phyloP scores from a whole-genome alignment of 257 asterid genomes.

The Fraxinus pennsylvanica region DNA sequence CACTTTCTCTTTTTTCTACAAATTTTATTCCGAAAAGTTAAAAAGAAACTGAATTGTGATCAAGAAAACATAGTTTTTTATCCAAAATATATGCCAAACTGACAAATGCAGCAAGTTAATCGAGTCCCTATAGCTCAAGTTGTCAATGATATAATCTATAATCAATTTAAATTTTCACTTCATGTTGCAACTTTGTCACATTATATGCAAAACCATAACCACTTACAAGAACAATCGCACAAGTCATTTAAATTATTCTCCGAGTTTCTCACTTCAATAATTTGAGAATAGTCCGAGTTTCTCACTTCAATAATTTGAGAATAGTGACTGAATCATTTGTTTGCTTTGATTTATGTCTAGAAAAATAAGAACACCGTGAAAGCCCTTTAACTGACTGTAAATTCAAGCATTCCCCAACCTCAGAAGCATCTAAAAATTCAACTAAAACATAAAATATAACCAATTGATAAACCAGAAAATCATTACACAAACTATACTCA shows the following conservation, averaged over 20 bases:
- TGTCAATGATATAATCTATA: not conserved
- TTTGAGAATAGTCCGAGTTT: not conserved
- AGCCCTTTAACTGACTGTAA: too few relatives aligned
- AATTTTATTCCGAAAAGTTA: not conserved
- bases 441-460: not conserved
- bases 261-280: not conserved
- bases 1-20: conserved; percentile 88
- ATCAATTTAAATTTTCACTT: not conserved
- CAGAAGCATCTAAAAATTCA: not conserved
- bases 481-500: not conserved
- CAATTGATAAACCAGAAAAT: not conserved
- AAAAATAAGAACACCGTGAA: too few relatives aligned
- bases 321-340: too few relatives aligned
- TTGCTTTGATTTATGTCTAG: not conserved
- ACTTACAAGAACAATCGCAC: not conserved
- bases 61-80: not conserved
- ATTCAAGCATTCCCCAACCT: not conserved
- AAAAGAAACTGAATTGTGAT: not conserved
- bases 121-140: not conserved
- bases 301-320: not conserved
- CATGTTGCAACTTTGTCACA: not conserved
- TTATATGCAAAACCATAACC: not conserved
- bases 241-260: not conserved
- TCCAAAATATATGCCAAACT: not conserved
- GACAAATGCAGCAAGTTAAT: not conserved